phyloP scores from a whole-genome alignment of 2,329 filamentous ascomycete species.

The Cladosporium sp. region DNA sequence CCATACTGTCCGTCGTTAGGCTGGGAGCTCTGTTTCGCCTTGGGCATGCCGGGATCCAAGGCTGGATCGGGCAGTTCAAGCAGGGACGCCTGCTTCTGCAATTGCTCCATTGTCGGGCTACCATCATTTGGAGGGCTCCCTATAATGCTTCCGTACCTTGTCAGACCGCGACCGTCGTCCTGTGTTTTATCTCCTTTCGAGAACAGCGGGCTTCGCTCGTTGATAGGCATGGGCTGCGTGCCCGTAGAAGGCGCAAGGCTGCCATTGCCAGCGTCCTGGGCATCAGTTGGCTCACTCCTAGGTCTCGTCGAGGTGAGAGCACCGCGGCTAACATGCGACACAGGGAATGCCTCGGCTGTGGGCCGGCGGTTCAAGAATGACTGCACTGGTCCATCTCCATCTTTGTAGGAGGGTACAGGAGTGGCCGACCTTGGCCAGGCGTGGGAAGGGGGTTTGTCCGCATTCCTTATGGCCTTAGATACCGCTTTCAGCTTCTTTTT shows the following conservation, averaged over 20 bases:
- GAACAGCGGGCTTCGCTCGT: conserved; percentile 27
- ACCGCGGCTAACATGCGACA: conserved; percentile 16
- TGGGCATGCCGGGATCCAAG: conserved; percentile 36
- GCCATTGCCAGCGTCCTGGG: not conserved
- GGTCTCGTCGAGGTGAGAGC: not conserved
- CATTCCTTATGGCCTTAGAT: conserved; percentile 58
- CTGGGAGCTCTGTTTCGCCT: not conserved
- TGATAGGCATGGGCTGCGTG: conserved; percentile 13
- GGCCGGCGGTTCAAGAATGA: conserved; percentile 34
- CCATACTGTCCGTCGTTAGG: conserved; percentile 11
- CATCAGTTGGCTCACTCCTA: not conserved
- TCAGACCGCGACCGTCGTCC: conserved; percentile 27
- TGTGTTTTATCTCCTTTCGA: not conserved
- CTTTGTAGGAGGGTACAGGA: not conserved
- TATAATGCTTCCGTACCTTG: conserved; percentile 59
- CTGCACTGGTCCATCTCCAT: conserved; percentile 33
- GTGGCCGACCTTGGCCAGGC: conserved; percentile 17
- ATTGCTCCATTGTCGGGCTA: conserved; percentile 11
- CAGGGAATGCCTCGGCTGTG: conserved; percentile 12
- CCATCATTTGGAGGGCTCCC: conserved; percentile 42
- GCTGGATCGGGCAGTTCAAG: conserved; percentile 59
- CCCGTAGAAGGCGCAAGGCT: not conserved
- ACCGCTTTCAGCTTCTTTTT: conserved; percentile 92
- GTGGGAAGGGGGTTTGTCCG: conserved; percentile 26
- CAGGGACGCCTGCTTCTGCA: conserved; percentile 36